Conservation (phyloP, 1,284 basidiomycete species). For the Cryptococcus floricola region DNA sequence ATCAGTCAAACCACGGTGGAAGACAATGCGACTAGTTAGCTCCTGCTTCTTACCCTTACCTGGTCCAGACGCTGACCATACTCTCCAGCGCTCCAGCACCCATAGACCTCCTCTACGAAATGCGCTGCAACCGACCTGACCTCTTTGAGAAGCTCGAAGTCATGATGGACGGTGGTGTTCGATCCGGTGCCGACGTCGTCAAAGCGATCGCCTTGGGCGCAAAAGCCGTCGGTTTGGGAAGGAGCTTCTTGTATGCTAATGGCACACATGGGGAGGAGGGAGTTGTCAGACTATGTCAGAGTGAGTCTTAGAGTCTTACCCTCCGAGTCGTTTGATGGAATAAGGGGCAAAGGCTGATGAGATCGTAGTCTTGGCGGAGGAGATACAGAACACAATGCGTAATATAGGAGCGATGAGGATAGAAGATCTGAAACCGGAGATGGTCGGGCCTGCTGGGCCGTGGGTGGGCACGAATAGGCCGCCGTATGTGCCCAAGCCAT, state of each 20-base stretch:
- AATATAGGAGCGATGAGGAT: slow-evolving; percentile 52
- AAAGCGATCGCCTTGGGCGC: slow-evolving; percentile 58
- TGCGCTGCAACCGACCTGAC: slow-evolving; percentile 51
- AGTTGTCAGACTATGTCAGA: slow-evolving; percentile 52
- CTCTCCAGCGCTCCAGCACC: slow-evolving; percentile 44
- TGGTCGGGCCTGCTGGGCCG: slow-evolving; percentile 57
- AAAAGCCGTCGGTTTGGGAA: slow-evolving; percentile 56
- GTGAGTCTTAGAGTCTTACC: slow-evolving; percentile 44
- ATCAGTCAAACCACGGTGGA: slow-evolving; percentile 53
- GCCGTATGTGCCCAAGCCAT: slow-evolving; percentile 18
- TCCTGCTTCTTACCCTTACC: neutral
- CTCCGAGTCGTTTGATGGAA: neutral
- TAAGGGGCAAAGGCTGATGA: neutral
- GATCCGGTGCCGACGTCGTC: slow-evolving; percentile 56
- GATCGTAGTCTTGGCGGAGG: slow-evolving; percentile 50
- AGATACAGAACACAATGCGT: slow-evolving; percentile 55
- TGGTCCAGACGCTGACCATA: neutral
- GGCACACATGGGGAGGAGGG: slow-evolving; percentile 55
- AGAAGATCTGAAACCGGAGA: slow-evolving; percentile 68
- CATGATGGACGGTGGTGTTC: slow-evolving; percentile 56
- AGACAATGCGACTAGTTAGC: slow-evolving; percentile 48
- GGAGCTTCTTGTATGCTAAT: slow-evolving; percentile 56
- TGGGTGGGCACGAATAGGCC: slow-evolving; percentile 43
- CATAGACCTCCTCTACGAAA: slow-evolving; percentile 51
- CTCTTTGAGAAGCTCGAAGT: slow-evolving; percentile 54